Evolutionary conservation across 2,329 filamentous ascomycete genomes (phyloP), one percentile per base, ranked within the genome.

Genomic region (Scytalidium lignicola): DNA sequence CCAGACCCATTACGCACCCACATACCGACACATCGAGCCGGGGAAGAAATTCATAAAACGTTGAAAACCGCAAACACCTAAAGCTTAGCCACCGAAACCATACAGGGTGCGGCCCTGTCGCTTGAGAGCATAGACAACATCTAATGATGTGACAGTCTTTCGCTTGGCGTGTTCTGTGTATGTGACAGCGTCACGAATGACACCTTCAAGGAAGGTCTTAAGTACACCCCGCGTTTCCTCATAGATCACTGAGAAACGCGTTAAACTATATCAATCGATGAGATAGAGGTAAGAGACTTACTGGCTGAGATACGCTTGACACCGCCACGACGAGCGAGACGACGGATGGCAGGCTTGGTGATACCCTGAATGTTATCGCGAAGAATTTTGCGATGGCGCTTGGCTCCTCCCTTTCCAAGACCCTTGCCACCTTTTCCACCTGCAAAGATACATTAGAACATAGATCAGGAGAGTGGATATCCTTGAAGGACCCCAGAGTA

Each of bases 291-390:
- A 40, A 26, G 22, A 44, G 47, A 26, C 47, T 20, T 32, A 48
- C 20, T 26, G 15, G 39, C 23, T 19, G 44, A 48, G 26, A 46
- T 95, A 95, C 90, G 90, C 88, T 95, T 95, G 82, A 95, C 90
- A 90, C 90, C 90, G 74, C 90, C 90, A 91, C 90, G 89, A 75
- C 90, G 90, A 60, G 90, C 90, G 71, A 95, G 89, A 41, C 50
- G 21, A 46, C 56, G 52, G 49, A 55, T 59, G 66, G 91, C 91
- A 66, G 91, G 91, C 88, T 96, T 96, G 69, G 91, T 96, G 71
- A 96, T 96, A 78, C 91, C 91, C 80, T 96, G 91, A 70, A 96
- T 96, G 88, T 96, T 96, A 87, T 96, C 91, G 76, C 91, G 90
- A 74, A 96, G 83, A 80, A 96, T 96, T 88, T 96, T 96, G 69